Base-by-base conservation (phyloP, 106 monocot genomes). In the Phalaenopsis equestris region DNA sequence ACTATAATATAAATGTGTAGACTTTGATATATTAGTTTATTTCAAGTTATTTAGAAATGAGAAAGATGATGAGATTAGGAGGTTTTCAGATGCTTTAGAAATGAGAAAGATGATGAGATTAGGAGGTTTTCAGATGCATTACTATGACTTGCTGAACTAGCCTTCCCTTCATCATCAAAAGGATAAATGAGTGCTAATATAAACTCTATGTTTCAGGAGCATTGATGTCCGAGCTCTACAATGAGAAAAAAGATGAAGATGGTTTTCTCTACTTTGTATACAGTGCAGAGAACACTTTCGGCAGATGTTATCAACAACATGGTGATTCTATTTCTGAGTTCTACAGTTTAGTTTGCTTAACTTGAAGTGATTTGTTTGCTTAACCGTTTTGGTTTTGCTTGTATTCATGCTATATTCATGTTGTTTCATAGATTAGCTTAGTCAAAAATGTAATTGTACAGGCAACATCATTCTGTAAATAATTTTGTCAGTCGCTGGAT, bases 281-380 rank as follows among this genome's bases (percentile, higher is more conserved):
- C 83, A 86, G 86, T 56, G 89, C 86, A 46, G 89, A 89, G 77
- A 89, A 89, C 84, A 89, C 86, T 24, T 89, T 89, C 43, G 86
- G 89, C 12, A 41, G 77, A 42, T 4, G 12, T 14, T 39, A 1
- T 6, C 21, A n/a, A 38, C 70, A 39, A 39, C 38, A 9, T 12
- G 38, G 70, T 38, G 70, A 10, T 70, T 70, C 37, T 70, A 37
- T 70, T 5, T 2, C 38, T 70, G 12, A 68, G 38, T 10, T 6
- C 24, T 24, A 24, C 24, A 30, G 23, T 67, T 56, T 56, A 56
- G 2, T 56, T 56, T 45, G 43, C 6, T 45, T 14, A 1, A 11
- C 14, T 1, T 61, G 58, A n/a, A n/a, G 9, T n/a, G 52, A 52
- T 0, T 52, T 52, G 18, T 61, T 61, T 61, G 4, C 58, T 61